Evolutionary conservation across 1,284 basidiomycete genomes (phyloP).

Genomic region (Ustilago nuda): DNA sequence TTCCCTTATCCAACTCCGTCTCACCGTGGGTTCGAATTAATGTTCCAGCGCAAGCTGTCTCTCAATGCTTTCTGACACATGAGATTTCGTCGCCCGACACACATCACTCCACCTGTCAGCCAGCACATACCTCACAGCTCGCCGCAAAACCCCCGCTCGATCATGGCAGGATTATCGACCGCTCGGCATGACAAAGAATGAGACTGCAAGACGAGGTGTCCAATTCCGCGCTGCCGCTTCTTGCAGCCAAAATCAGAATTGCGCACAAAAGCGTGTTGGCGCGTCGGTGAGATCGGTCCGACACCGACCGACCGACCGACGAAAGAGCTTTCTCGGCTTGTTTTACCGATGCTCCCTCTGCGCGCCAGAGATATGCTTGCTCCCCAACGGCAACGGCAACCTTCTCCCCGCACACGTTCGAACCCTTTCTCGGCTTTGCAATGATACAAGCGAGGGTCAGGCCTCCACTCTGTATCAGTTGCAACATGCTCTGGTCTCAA

Average conservation of each 20-base stretch:
- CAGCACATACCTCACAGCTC: background rate
- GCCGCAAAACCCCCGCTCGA: background rate
- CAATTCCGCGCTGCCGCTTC: constrained; percentile 13
- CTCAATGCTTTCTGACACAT: background rate
- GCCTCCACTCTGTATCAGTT: background rate
- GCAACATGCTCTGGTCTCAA: background rate
- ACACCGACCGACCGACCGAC: constrained; percentile 32
- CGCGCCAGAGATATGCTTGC: background rate
- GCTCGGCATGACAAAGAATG: background rate
- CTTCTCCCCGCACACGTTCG: background rate
- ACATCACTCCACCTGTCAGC: background rate
- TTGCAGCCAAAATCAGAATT: background rate
- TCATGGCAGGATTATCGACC: background rate
- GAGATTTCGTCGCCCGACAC: background rate
- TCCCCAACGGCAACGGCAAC: background rate
- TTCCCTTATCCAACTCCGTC: no score
- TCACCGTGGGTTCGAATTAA: no score
- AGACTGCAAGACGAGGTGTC: constrained; percentile 5
- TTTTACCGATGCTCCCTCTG: constrained; percentile 10
- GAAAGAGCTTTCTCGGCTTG: constrained; percentile 11
- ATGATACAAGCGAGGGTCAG: background rate
- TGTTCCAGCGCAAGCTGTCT: background rate
- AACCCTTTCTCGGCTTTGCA: constrained; percentile 10
- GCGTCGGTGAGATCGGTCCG: constrained; percentile 21
- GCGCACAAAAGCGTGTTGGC: background rate